A percentile compares a stretch with the other conserved stretches of the same genome.
Conservation (phyloP, 2,329 filamentous ascomycete species). For the Colletotrichum godetiae region DNA sequence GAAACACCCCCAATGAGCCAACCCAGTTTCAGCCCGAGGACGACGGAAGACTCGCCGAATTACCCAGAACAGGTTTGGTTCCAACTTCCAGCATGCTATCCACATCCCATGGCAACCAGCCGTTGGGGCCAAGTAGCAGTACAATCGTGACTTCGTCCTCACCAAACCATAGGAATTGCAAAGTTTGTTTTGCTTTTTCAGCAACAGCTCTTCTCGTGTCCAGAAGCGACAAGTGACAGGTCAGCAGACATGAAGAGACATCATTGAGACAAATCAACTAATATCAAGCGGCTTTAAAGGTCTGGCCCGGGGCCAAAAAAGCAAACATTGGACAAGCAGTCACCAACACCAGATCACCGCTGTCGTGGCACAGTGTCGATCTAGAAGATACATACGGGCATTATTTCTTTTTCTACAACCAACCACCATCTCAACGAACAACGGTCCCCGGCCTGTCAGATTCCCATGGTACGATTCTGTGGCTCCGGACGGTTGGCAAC, state of each 20-base stretch:
- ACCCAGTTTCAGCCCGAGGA: constrained; percentile 23
- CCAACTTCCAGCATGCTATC: background rate
- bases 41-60: constrained; percentile 18
- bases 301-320: constrained; percentile 15
- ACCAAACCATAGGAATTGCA: background rate
- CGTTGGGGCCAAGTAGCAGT: constrained; percentile 15
- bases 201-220: constrained; percentile 20
- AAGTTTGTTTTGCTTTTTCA: constrained; percentile 14
- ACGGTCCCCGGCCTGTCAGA: constrained; percentile 25
- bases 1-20: background rate
- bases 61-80: constrained; percentile 6
- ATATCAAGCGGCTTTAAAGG: constrained; percentile 13
- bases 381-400: constrained; percentile 12
- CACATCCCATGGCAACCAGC: background rate
- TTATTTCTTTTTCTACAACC: constrained; percentile 9
- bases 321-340: constrained; percentile 20
- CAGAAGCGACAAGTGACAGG: constrained; percentile 25
- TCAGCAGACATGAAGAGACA: constrained; percentile 24
- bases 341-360: background rate
- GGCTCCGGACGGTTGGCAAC: constrained; percentile 23
- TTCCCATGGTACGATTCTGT: background rate
- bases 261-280: constrained; percentile 22
- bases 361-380: constrained; percentile 16
- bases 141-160: constrained; percentile 14
- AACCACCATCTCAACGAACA: constrained; percentile 3